Evolutionary conservation across 2,329 filamentous ascomycete genomes (phyloP), one percentile per base, ranked within the genome.

Genomic region (Tolypocladium sp.): DNA sequence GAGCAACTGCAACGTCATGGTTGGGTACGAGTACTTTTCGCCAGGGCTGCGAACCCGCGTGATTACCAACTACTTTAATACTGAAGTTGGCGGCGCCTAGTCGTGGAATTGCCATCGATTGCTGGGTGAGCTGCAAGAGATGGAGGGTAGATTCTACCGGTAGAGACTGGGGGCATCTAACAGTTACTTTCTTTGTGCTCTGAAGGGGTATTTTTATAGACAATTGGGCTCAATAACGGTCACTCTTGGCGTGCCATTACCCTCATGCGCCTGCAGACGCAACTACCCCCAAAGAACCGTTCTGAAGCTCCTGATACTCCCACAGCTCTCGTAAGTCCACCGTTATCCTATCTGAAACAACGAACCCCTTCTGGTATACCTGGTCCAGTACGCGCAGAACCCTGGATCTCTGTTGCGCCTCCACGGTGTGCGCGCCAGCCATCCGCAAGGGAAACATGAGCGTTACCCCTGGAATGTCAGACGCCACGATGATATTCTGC

Each of bases 11-110:
- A 63, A 65, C 57, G 35, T 70, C 4, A 60, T 75, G 1, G 71
- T 72, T 41, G 73, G 74, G 0, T 75, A 74, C 42, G 73, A 75
- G 56, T 76, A 70, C 38, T 73, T 72, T 51, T 63, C 68, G 0
- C 65, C 66, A 0, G 65, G 56, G 0, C 42, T 63, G 13, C 63
- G 70, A 20, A 73, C 71, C 2, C 58, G 69, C 3, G 71, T 70
- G 0, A 62, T 67, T 1, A 72, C 67, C 8, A 61, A 67, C 3
- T 71, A 70, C 25, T 73, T 71, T 56, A 70, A 72, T 37, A 70
- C 53, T 6, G 46, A 27, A 30, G 46, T 51, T 51, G 46, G 25
- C 15, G 25, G 15, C 25, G 27, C 25, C 25, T 51, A 51, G 25
- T 3, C 7, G 13, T 10, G 13, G 4, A 20, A 41, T 41, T 41